These are phyloP conservation scores for Hyphopichia homilentoma DNA, from an alignment of 805 yeast genomes.

Conservation along the genomic window DNA sequence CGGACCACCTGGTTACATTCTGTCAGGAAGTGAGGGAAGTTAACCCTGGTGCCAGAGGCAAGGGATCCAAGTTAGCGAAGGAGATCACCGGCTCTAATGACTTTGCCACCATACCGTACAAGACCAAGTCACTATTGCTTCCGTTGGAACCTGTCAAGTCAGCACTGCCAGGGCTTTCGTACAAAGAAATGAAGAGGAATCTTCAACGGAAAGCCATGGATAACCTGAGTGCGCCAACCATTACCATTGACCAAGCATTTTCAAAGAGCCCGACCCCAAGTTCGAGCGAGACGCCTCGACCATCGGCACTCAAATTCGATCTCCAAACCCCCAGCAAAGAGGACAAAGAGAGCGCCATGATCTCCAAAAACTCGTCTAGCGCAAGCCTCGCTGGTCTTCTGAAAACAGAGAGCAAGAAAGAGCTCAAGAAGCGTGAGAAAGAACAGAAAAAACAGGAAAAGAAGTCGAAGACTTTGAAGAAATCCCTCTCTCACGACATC, in stretches of 20 bases:
- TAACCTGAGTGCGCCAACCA: slow-evolving; percentile 3
- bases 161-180: slow-evolving; percentile 18
- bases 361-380: slow-evolving; percentile 10
- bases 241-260: no score
- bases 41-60: slow-evolving; percentile 37
- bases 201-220: slow-evolving; percentile 15
- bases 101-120: slow-evolving; percentile 37
- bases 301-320: no score
- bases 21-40: slow-evolving; percentile 33
- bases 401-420: no score
- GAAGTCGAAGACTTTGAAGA: slow-evolving; percentile 16
- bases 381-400: neutral
- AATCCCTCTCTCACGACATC: slow-evolving; percentile 39
- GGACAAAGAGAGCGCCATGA: slow-evolving; percentile 10
- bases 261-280: slow-evolving; percentile 1
- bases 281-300: no score
- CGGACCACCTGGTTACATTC: slow-evolving; percentile 31
- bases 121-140: slow-evolving; percentile 38
- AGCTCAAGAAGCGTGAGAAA: neutral
- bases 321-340: neutral
- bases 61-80: slow-evolving; percentile 40
- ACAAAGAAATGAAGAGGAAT: slow-evolving; percentile 30
- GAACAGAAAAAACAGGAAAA: neutral
- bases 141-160: slow-evolving; percentile 21
- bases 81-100: slow-evolving; percentile 40